Conservation (phyloP, 2,329 filamentous ascomycete genomes). For the Stagonosporopsis cucurbitacearum region DNA sequence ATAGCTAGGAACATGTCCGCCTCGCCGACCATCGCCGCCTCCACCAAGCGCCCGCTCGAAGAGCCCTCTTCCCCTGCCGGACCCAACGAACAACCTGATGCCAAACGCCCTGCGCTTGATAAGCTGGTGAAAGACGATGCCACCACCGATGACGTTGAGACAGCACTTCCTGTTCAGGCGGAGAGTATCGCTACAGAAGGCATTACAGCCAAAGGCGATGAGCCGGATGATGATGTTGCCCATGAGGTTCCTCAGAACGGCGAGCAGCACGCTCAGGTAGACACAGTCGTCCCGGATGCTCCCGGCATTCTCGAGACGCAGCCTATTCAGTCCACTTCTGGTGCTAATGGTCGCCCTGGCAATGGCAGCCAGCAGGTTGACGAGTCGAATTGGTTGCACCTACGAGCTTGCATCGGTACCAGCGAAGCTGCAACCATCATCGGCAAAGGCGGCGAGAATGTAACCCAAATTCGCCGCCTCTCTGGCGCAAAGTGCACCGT, state of each 20-base stretch:
- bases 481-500: constrained; percentile 98
- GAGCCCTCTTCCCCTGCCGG: constrained; percentile 94
- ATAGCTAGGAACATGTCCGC: constrained; percentile 52
- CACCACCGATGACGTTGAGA: constrained; percentile 57
- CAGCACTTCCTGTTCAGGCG: constrained; percentile 45
- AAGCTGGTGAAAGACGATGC: constrained; percentile 78
- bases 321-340: constrained; percentile 64
- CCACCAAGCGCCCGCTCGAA: constrained; percentile 93
- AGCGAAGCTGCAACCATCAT: constrained; percentile 97
- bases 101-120: constrained; percentile 94
- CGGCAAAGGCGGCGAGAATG: constrained; percentile 98
- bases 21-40: constrained; percentile 58
- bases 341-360: constrained; percentile 58
- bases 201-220: constrained; percentile 36
- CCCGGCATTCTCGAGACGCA: constrained; percentile 59
- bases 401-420: constrained; percentile 95
- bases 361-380: constrained; percentile 69
- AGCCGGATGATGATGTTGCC: constrained; percentile 30
- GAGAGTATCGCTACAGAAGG: constrained; percentile 44
- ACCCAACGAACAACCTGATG: constrained; percentile 90
- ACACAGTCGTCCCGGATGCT: constrained; percentile 73
- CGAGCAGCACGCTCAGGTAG: constrained; percentile 68
- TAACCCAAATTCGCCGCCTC: constrained; percentile 92
- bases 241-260: constrained; percentile 52
- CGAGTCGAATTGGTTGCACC: constrained; percentile 95